A percentile compares a stretch with the other conserved stretches of the same genome.
phyloP scores from a whole-genome alignment of 805 yeast genomes.

The Candida endomychidarum region DNA sequence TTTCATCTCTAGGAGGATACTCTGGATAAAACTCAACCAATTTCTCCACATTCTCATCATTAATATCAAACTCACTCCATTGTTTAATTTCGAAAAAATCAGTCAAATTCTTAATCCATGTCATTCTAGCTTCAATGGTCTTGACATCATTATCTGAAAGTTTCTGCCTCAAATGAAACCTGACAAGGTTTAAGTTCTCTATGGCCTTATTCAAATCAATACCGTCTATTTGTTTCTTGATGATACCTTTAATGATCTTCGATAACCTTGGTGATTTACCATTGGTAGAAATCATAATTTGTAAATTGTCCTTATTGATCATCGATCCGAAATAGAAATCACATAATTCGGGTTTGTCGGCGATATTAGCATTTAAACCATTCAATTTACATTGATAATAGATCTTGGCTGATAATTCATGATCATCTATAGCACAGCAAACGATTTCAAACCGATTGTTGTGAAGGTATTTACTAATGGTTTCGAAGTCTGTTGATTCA shows the following conservation, averaged over 20 bases:
- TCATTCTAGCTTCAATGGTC: conserved; percentile 62
- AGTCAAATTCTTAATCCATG: conserved; percentile 65
- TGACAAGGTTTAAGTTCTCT: conserved; percentile 55
- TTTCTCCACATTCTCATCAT: conserved; percentile 30
- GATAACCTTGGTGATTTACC: conserved; percentile 81
- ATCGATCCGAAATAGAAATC: conserved; percentile 86
- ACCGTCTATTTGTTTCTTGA: conserved; percentile 47
- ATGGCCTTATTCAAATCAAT: conserved; percentile 59
- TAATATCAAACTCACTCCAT: conserved; percentile 51
- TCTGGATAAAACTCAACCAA: conserved; percentile 52
- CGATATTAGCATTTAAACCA: conserved; percentile 69
- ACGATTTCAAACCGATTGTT: conserved; percentile 58
- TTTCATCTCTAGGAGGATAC: conserved; percentile 41
- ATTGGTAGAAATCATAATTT: conserved; percentile 79
- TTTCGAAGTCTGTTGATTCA: conserved; percentile 20
- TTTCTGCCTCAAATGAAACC: conserved; percentile 49
- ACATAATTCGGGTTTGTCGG: conserved; percentile 81
- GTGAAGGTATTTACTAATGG: conserved; percentile 34
- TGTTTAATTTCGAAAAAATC: conserved; percentile 58
- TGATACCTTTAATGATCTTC: conserved; percentile 48
- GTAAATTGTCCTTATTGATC: conserved; percentile 69
- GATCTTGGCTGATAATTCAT: conserved; percentile 53
- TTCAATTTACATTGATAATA: conserved; percentile 48
- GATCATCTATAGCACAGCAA: conserved; percentile 74
- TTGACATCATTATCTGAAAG: conserved; percentile 47